Evolutionary conservation across 1,139 yeast genomes (phyloP).

Genomic region (Suhomyces terraborum): DNA sequence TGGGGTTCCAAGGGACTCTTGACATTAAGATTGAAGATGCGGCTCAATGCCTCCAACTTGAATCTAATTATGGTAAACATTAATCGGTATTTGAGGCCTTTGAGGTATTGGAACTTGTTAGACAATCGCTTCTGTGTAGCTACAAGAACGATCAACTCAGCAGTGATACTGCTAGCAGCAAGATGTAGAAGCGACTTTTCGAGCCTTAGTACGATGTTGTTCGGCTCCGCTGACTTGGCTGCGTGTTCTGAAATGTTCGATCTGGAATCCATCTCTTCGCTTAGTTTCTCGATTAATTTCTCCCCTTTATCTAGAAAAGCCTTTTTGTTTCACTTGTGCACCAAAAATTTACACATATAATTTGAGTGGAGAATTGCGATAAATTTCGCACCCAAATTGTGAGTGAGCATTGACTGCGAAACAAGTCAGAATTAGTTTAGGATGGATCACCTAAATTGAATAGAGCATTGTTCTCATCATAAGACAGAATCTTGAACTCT

Average conservation of each 20-base stretch:
- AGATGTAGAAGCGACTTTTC: neutral
- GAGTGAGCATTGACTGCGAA: no score
- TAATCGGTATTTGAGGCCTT: neutral
- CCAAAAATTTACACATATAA: no score
- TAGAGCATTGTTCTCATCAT: constrained; percentile 19
- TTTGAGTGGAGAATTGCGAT: no score
- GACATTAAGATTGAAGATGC: neutral
- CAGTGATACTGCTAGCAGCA: neutral
- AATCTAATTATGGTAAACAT: neutral
- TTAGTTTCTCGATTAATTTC: no score
- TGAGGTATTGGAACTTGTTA: neutral
- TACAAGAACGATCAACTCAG: neutral
- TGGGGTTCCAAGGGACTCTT: neutral
- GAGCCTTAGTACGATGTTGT: neutral
- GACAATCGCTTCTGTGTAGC: neutral
- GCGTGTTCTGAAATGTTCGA: no score
- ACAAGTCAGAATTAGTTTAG: neutral
- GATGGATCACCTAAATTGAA: neutral
- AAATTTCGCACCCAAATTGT: neutral
- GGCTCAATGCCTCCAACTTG: neutral
- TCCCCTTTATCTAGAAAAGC: no score
- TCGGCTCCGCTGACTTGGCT: no score
- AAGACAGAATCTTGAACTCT: neutral
- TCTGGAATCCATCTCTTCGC: no score
- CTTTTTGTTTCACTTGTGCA: no score